Conservation (phyloP, 805 yeast species). For the Pichia membranifaciens region DNA sequence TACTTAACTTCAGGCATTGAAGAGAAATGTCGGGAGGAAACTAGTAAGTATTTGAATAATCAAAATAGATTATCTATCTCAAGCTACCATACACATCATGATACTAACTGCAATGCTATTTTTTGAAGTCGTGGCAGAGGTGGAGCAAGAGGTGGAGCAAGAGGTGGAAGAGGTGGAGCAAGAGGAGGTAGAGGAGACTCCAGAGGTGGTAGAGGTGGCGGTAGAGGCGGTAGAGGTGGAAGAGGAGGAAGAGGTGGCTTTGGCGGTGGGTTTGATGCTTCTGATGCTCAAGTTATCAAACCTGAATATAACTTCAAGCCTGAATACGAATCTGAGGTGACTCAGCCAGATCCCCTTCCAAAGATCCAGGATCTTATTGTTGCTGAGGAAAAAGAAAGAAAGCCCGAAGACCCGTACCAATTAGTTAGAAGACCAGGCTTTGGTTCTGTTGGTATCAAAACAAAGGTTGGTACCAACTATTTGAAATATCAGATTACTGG, state of each 20-base stretch:
- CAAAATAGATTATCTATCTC: too few relatives aligned
- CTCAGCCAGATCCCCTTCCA: slow-evolving; percentile 15
- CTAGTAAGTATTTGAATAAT: background rate
- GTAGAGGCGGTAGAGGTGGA: slow-evolving; percentile 7
- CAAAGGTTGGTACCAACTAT: slow-evolving; percentile 22
- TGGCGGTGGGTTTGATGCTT: slow-evolving; percentile 14
- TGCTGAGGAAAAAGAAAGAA: slow-evolving; percentile 9
- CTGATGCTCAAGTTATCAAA: slow-evolving; percentile 16
- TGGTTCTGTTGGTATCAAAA: slow-evolving; percentile 21
- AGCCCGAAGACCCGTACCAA: slow-evolving; percentile 13
- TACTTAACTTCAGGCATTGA: background rate
- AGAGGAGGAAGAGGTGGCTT: slow-evolving; percentile 18
- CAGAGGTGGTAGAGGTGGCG: slow-evolving; percentile 6
- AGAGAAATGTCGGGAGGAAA: background rate
- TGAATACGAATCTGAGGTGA: slow-evolving; percentile 15
- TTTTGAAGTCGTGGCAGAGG: slow-evolving; percentile 5
- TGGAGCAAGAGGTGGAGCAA: slow-evolving; percentile 5
- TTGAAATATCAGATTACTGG: slow-evolving; percentile 16
- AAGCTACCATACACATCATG: too few relatives aligned
- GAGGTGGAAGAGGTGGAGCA: slow-evolving; percentile 20
- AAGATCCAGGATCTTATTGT: slow-evolving; percentile 13
- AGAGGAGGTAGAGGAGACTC: slow-evolving; percentile 15
- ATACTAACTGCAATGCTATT: background rate
- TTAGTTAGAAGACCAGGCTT: slow-evolving; percentile 22
- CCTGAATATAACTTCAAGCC: slow-evolving; percentile 19